Evolutionary conservation across 495 filamentous ascomycete genomes (phyloP).

Genomic region (Penicillium angulare): DNA sequence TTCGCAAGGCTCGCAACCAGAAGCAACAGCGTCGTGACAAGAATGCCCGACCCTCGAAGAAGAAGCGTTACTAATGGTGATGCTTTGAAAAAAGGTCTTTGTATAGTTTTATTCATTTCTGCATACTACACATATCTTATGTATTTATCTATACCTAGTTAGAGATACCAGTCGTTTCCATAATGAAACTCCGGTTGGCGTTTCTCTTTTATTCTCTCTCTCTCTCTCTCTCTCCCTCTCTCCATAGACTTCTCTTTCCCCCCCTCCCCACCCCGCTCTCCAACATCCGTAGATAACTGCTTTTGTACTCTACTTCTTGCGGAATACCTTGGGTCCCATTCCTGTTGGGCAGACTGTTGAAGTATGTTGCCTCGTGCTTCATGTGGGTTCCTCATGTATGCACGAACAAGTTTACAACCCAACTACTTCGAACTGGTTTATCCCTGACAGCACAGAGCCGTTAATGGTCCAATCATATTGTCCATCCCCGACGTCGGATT

Average conservation of each 20-base stretch:
- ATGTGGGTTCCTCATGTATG: neutral
- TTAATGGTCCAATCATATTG: neutral
- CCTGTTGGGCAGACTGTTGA: no score
- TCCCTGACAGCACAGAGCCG: no score
- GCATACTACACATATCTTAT: constrained; percentile 4
- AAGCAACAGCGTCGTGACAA: constrained; percentile 78
- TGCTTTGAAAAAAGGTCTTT: constrained; percentile 7
- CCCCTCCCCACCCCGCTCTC: no score
- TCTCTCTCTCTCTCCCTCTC: no score
- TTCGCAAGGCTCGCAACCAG: constrained; percentile 74
- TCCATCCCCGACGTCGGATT: neutral
- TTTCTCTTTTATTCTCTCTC: no score
- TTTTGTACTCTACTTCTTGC: no score
- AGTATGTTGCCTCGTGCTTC: neutral
- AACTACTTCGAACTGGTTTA: neutral
- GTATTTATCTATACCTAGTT: neutral
- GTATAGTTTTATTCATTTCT: constrained; percentile 6
- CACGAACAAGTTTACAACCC: neutral
- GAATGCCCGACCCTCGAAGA: constrained; percentile 82
- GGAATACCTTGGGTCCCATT: no score
- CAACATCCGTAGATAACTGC: no score
- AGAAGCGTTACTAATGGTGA: constrained; percentile 28
- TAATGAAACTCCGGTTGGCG: neutral
- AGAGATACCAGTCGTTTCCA: constrained; percentile 15
- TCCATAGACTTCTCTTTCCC: no score